Base-by-base conservation (phyloP, 768 basidiomycete genomes). In the Suillus ampliporus region DNA sequence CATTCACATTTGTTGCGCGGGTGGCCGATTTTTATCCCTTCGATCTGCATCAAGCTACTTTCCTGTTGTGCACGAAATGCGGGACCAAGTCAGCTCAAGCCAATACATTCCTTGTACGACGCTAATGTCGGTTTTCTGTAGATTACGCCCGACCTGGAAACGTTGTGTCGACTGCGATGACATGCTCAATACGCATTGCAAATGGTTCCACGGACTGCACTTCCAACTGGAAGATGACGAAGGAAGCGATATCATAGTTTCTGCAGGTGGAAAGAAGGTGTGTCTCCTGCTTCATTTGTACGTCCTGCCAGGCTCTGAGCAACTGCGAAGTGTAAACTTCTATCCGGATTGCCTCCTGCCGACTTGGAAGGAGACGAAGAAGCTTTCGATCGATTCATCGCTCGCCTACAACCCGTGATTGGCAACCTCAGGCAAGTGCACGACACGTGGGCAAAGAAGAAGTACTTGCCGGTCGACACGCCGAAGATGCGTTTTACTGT, bases 11-110 rank as follows among this genome's bases (percentile, higher is more conserved):
- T 26, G 67, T 76, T 11, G 88, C 84, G 7, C 83, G 82, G 21
- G 79, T 82, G 3, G 68, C 84, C 10, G 86, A 88, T 67, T 89
- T 84, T 68, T 82, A 79, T 66, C 90, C 90, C 1, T 75, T 79
- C 37, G 68, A 79, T 34, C 67, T 89, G 34, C 65, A 74, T 31
- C 80, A 88, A 17, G 84, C 80, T 17, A 79, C 83, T 40, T 74
- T 78, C 28, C 74, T 83, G 40, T 75, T 75, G 43, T 92, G 89
- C 71, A 78, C 75, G 8, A 80, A 78, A 4, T 91, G 90, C 72
- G 68, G 81, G 9, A 68, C 75, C 57, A 73, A 79, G 90, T 89
- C 64, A 67, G 81, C 71, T 15, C 23, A 15, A 43, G 19, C 53
- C 26, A 35, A 44, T 34, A 57, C 10, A 58, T 5, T 26, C 23